Evolutionary conservation across 2,329 filamentous ascomycete genomes (phyloP).

Genomic region (Exserohilum turcica): DNA sequence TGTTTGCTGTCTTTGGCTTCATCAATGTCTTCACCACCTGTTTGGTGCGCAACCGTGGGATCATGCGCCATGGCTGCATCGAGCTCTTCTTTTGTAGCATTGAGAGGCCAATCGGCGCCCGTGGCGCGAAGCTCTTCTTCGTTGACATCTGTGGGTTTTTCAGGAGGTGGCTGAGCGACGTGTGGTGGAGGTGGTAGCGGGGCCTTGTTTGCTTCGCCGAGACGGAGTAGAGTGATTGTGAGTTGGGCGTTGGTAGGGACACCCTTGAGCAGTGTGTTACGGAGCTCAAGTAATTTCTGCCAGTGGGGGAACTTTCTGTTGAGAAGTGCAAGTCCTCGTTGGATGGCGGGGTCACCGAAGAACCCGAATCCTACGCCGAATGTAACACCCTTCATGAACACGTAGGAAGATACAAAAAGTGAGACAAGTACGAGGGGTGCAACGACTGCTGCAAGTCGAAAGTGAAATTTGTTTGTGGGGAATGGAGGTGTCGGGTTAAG

Average conservation of each 20-base stretch:
- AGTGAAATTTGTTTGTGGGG: conserved; percentile 50
- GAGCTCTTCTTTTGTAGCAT: conserved; percentile 70
- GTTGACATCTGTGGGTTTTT: conserved; percentile 57
- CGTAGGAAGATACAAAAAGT: conserved; percentile 55
- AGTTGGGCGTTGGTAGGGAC: conserved; percentile 87
- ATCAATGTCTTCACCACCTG: conserved; percentile 60
- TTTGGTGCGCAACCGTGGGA: conserved; percentile 54
- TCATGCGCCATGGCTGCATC: conserved; percentile 60
- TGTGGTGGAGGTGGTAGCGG: conserved; percentile 69
- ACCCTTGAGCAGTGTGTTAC: conserved; percentile 77
- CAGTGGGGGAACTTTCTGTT: conserved; percentile 70
- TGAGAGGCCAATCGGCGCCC: conserved; percentile 61
- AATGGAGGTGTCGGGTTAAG: conserved; percentile 57
- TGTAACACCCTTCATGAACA: conserved; percentile 65
- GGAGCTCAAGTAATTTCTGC: conserved; percentile 74
- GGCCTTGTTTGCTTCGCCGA: conserved; percentile 80
- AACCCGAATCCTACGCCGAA: conserved; percentile 75
- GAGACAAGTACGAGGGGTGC: conserved; percentile 52
- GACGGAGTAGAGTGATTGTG: conserved; percentile 76
- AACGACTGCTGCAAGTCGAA: conserved; percentile 54
- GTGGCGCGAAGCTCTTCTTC: conserved; percentile 58
- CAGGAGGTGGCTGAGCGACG: conserved; percentile 52
- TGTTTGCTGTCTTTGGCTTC: conserved; percentile 54
- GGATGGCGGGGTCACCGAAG: conserved; percentile 78
- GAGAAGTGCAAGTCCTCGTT: conserved; percentile 62